A percentile compares a stretch with the other conserved stretches of the same genome.
phyloP scores from a whole-genome alignment of 1,139 yeast genomes.

The Debaryomyces nepalensis region DNA sequence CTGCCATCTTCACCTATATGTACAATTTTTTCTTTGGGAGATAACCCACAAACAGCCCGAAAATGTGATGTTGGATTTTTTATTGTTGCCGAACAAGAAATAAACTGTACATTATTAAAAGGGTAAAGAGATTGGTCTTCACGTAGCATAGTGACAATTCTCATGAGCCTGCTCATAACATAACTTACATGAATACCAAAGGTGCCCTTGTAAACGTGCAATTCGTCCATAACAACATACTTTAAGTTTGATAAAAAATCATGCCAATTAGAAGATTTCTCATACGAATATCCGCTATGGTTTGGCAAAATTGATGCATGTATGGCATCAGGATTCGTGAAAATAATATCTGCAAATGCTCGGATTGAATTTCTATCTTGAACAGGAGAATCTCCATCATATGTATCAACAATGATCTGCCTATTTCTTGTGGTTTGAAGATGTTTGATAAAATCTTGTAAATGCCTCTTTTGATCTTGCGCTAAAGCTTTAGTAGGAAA shows the following conservation, averaged over 20 bases:
- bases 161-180: conserved; percentile 70
- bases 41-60: conserved; percentile 70
- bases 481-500: conserved; percentile 98
- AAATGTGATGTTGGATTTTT: conserved; percentile 73
- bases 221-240: conserved; percentile 84
- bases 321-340: conserved; percentile 93
- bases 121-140: conserved; percentile 12
- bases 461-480: conserved; percentile 88
- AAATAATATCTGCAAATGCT: conserved; percentile 71
- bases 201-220: conserved; percentile 86
- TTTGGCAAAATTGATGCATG: conserved; percentile 85
- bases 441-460: conserved; percentile 58
- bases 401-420: conserved; percentile 67
- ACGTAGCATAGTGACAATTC: conserved; percentile 22
- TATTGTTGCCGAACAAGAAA: conserved; percentile 94
- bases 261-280: conserved; percentile 55
- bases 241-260: conserved; percentile 65
- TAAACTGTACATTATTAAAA: conserved; percentile 51
- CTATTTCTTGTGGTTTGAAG: conserved; percentile 40
- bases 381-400: conserved; percentile 88
- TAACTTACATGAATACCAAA: conserved; percentile 93
- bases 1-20: conserved; percentile 83
- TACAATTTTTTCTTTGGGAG: conserved; percentile 42
- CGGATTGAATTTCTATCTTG: conserved; percentile 57
- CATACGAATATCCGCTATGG: conserved; percentile 40